phyloP scores from a whole-genome alignment of 1,139 yeast species.

The Debaryomyces nepalensis region DNA sequence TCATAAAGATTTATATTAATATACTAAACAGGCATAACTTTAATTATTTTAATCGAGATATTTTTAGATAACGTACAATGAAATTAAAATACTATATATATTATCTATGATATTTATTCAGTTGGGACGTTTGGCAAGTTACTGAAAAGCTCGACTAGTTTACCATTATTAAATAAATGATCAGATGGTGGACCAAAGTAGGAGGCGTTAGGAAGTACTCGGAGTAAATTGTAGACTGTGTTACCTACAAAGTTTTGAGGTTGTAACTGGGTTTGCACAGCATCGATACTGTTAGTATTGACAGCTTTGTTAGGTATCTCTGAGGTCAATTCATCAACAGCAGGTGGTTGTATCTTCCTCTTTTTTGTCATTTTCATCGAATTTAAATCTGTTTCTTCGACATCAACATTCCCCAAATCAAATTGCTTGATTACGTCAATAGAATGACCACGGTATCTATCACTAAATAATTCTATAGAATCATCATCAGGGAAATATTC shows the following conservation, averaged over 20 bases:
- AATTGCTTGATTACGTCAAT: conserved; percentile 49
- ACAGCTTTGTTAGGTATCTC: conserved; percentile 15
- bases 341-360: conserved; percentile 19
- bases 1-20: too few relatives aligned
- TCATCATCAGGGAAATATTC: conserved; percentile 68
- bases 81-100: too few relatives aligned
- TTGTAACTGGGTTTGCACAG: conserved; percentile 7
- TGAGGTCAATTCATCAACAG: conserved; percentile 16
- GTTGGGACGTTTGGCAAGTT: conserved; percentile 37
- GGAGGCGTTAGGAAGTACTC: conserved; percentile 56
- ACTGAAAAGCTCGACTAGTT: conserved; percentile 46
- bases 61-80: too few relatives aligned
- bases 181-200: conserved; percentile 49
- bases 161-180: conserved; percentile 44
- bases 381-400: conserved; percentile 18
- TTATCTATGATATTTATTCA: conserved; percentile 13
- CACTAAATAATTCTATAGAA: conserved; percentile 44
- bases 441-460: conserved; percentile 48
- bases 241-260: conserved; percentile 50
- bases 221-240: conserved; percentile 55
- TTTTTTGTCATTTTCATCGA: conserved; percentile 24
- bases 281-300: conserved; percentile 13
- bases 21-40: too few relatives aligned
- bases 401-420: conserved; percentile 45
- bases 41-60: too few relatives aligned